Conservation (phyloP, 768 basidiomycete species). For the Harrya chromipes region DNA sequence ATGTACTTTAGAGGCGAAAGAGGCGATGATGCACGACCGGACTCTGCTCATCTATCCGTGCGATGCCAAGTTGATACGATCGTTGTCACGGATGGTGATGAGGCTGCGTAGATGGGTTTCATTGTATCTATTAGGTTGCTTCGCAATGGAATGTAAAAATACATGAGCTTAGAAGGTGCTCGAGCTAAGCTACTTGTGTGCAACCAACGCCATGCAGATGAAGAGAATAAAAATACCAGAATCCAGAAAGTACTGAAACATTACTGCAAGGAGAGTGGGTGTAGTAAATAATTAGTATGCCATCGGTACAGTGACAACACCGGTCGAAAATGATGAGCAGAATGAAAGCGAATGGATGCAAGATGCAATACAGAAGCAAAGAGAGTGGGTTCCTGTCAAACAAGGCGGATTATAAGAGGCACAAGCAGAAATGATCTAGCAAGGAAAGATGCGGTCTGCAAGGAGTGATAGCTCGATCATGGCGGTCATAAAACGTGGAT, state of each 20-base stretch:
- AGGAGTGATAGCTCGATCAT: neutral
- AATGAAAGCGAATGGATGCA: constrained; percentile 1
- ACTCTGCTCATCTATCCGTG: constrained; percentile 3
- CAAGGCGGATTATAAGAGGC: constrained; percentile 3
- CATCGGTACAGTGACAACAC: constrained; percentile 7
- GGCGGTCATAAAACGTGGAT: constrained; percentile 19
- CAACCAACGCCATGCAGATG: constrained; percentile 11
- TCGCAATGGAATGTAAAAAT: constrained; percentile 12
- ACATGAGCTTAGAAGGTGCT: constrained; percentile 10
- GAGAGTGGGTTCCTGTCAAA: constrained; percentile 19
- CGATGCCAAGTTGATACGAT: constrained; percentile 19
- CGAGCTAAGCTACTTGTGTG: neutral
- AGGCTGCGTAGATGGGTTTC: neutral
- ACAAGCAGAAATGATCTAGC: neutral
- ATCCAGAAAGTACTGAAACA: constrained; percentile 1
- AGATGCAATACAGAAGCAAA: constrained; percentile 2
- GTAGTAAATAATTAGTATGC: constrained; percentile 11
- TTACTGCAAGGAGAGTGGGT: constrained; percentile 10
- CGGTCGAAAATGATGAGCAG: constrained; percentile 1
- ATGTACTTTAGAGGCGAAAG: constrained; percentile 11
- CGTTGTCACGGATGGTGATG: constrained; percentile 8
- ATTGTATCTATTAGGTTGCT: constrained; percentile 7
- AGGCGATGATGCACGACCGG: constrained; percentile 1
- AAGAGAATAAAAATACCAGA: constrained; percentile 7
- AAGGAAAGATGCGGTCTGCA: neutral